Evolutionary conservation across 495 filamentous ascomycete species (phyloP), one percentile per base, ranked within the genome.

Genomic region (Parathielavia appendiculata): DNA sequence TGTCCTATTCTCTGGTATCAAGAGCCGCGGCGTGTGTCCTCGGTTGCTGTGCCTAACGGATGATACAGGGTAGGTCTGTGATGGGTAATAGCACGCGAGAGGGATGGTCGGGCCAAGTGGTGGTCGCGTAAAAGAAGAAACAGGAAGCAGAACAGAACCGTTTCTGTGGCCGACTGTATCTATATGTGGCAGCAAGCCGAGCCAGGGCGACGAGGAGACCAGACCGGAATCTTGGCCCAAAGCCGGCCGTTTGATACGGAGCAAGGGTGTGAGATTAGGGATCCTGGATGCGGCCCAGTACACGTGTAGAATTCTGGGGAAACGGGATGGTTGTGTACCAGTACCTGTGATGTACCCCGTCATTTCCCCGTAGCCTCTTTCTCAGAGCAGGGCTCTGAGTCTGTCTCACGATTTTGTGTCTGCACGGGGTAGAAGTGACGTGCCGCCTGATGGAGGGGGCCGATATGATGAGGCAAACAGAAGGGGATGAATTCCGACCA

Each of bases 251-350:
- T 56, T 55, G 59, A 54, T 49, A 57, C 43, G 54, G 54, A 53
- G 54, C 41, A 57, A 39, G 54, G 57, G 35, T 30, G 47, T 45
- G 38, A 56, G 39, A 58, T 52, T 62, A 41, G 51, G 55, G 58
- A 54, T 61, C 54, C 54, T 61, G 32, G 49, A 26, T 30, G 32
- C 41, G 61, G 52, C 39, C 55, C 56, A 62, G 41, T 44, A 30
- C 26, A 30, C 26, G 26, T 30, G 26, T 54, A 56, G 61, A 63
- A 63, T 63, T 59, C 61, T 63, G 61, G 56, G 60, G 61, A 59
- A 63, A 55, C 35, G 41, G 54, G 55, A 58, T 55, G 54, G 51
- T 49, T 55, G 49, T 44, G 23, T 1, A 35, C 20, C 17, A 19
- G 54, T 48, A 55, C 36, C 23, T 60, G 26, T 30, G 6, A 30